phyloP scores from a whole-genome alignment of 1,284 basidiomycete genomes.

The Mycena citricolor region DNA sequence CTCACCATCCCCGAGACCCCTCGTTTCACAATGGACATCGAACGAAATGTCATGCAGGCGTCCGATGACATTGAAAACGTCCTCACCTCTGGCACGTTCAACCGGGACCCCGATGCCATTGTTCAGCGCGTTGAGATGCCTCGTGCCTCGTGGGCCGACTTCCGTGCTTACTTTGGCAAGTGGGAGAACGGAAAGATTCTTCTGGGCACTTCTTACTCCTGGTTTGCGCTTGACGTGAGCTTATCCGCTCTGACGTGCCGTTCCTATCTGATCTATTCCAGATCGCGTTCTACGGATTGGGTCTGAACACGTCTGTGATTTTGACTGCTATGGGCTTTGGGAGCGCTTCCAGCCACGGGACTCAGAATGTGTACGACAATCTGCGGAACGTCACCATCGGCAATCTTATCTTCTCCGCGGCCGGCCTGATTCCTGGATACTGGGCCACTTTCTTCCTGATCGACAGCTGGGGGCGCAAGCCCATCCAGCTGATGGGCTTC shows the following conservation, averaged over 20 bases:
- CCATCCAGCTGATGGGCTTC: slow-evolving; percentile 81
- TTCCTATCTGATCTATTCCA: slow-evolving; percentile 34
- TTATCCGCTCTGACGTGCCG: neutral
- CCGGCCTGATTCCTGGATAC: slow-evolving; percentile 76
- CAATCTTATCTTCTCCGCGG: slow-evolving; percentile 70
- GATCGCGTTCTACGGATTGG: slow-evolving; percentile 85
- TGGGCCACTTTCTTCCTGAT: slow-evolving; percentile 70
- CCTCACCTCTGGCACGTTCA: slow-evolving; percentile 52
- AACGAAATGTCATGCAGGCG: slow-evolving; percentile 78
- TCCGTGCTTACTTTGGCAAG: slow-evolving; percentile 57
- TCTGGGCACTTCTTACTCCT: slow-evolving; percentile 62
- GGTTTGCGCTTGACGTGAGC: slow-evolving; percentile 77
- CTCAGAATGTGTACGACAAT: slow-evolving; percentile 45
- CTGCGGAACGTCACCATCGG: slow-evolving; percentile 57
- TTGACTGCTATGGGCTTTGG: slow-evolving; percentile 60
- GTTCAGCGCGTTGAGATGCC: slow-evolving; percentile 63
- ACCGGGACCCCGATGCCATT: slow-evolving; percentile 55
- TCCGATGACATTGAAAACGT: slow-evolving; percentile 66
- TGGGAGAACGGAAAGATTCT: slow-evolving; percentile 68
- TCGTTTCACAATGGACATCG: slow-evolving; percentile 89
- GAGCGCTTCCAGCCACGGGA: slow-evolving; percentile 37
- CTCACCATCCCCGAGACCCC: slow-evolving; percentile 78
- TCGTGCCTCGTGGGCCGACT: slow-evolving; percentile 65
- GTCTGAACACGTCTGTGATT: slow-evolving; percentile 76
- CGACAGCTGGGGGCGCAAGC: slow-evolving; percentile 72